Evolutionary conservation across 2,329 filamentous ascomycete species (phyloP).

Genomic region (Exserohilum rostratum): DNA sequence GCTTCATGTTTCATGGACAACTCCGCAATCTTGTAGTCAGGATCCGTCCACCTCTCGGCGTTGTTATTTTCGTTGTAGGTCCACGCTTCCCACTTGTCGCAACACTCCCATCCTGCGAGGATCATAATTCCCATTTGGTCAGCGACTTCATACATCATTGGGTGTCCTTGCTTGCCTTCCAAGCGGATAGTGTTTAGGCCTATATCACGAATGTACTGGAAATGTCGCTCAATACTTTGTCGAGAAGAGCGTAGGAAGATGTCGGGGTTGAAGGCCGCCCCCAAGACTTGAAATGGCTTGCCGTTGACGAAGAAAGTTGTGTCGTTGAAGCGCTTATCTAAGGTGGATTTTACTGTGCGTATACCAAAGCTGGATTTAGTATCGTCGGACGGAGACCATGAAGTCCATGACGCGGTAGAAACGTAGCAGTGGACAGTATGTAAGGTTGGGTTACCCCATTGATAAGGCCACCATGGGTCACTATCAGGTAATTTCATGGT

Average conservation of each 20-base stretch:
- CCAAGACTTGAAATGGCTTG: constrained; percentile 64
- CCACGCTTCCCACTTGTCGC: constrained; percentile 72
- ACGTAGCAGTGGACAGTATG: constrained; percentile 51
- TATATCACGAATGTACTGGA: constrained; percentile 63
- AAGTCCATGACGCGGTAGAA: constrained; percentile 12
- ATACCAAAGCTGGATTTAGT: constrained; percentile 57
- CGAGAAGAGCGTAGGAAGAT: constrained; percentile 66
- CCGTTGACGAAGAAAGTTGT: constrained; percentile 63
- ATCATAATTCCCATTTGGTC: constrained; percentile 67
- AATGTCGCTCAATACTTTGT: constrained; percentile 56
- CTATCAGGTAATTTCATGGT: constrained; percentile 50
- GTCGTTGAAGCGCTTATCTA: constrained; percentile 60
- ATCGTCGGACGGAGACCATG: constrained; percentile 39
- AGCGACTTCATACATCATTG: constrained; percentile 64
- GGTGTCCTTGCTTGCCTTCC: constrained; percentile 69
- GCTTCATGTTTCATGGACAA: constrained; percentile 65
- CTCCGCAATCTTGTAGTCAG: constrained; percentile 63
- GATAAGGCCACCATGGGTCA: constrained; percentile 66
- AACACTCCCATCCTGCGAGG: constrained; percentile 69
- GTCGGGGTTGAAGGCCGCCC: constrained; percentile 66
- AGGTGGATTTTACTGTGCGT: constrained; percentile 58
- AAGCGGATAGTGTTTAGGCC: constrained; percentile 68
- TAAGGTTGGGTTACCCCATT: constrained; percentile 64
- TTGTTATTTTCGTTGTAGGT: constrained; percentile 62
- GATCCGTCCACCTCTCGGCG: constrained; percentile 56